Evolutionary conservation across 192 early-diverging fungal genomes (phyloP).

Genomic region (Entophlyctis helioformis): DNA sequence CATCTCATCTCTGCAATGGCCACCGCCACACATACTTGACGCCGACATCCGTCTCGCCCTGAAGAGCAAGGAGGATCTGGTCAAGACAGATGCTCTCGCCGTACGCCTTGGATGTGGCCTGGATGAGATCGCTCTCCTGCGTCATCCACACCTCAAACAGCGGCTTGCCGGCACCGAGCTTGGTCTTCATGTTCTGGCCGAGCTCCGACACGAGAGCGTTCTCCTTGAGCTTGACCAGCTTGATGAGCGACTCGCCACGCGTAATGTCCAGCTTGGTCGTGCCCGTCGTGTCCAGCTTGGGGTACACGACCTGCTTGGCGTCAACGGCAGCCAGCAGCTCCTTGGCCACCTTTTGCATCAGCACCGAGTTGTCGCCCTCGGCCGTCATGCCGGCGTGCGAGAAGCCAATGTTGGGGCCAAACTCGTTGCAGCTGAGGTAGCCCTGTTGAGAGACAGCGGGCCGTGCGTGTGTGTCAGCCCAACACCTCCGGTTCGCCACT

Average conservation of each 20-base stretch:
- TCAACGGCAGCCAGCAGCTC: conserved; percentile 50
- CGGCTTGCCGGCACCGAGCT: conserved; percentile 28
- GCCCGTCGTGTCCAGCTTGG: conserved; percentile 22
- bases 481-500: too few relatives aligned
- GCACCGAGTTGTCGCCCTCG: conserved; percentile 66
- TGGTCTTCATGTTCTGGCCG: conserved; percentile 31
- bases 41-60: conserved; percentile 11
- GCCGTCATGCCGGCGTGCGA: conserved; percentile 69
- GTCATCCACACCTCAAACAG: conserved; percentile 70
- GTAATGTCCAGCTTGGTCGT: conserved; percentile 22
- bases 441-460: conserved; percentile 24
- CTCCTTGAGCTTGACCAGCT: conserved; percentile 23
- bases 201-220: conserved; percentile 21
- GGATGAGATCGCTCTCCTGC: conserved; percentile 58
- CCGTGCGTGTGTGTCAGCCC: too few relatives aligned
- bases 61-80: conserved; percentile 29
- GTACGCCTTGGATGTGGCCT: conserved; percentile 49
- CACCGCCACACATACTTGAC: conserved; percentile 9
- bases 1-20: too few relatives aligned
- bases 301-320: conserved; percentile 25
- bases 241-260: conserved; percentile 24
- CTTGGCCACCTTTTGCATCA: conserved; percentile 70
- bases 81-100: conserved; percentile 57
- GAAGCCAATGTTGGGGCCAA: conserved; percentile 56
- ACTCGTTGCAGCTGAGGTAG: conserved; percentile 52